phyloP scores from a whole-genome alignment of 306 rosid species.

The Comarum palustre region DNA sequence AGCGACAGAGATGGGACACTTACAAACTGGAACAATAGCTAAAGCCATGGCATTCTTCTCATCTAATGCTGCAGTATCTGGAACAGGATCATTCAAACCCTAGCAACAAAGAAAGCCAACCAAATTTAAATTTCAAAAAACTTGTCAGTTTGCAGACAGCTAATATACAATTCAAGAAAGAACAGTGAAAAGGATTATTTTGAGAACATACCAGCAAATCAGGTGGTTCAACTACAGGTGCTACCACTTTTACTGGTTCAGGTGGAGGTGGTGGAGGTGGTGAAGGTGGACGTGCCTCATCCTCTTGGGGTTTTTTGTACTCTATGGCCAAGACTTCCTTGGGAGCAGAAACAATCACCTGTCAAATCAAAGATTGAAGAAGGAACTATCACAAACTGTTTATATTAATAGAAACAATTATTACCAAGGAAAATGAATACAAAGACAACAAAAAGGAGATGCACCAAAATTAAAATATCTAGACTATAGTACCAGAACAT shows the following conservation, averaged over 20 bases:
- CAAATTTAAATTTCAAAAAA: background rate
- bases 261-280: conserved; percentile 59
- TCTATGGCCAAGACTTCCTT: conserved; percentile 88
- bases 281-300: conserved; percentile 39
- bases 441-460: background rate
- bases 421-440: conserved; percentile 12
- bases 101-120: conserved; percentile 28
- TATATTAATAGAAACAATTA: conserved; percentile 2
- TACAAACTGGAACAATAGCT: conserved; percentile 84
- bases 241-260: conserved; percentile 82
- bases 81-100: conserved; percentile 83
- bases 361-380: conserved; percentile 29
- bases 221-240: conserved; percentile 66
- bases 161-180: background rate
- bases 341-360: conserved; percentile 60
- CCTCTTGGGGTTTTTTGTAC: conserved; percentile 59
- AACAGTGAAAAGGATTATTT: background rate
- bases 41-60: conserved; percentile 93
- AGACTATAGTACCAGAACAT: background rate
- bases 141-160: background rate
- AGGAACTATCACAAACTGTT: conserved; percentile 19
- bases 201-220: conserved; percentile 72
- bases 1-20: conserved; percentile 30
- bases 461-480: background rate
- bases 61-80: conserved; percentile 73